Base-by-base conservation (phyloP, 2,329 filamentous ascomycete species). In the Aureobasidium mangrovei region DNA sequence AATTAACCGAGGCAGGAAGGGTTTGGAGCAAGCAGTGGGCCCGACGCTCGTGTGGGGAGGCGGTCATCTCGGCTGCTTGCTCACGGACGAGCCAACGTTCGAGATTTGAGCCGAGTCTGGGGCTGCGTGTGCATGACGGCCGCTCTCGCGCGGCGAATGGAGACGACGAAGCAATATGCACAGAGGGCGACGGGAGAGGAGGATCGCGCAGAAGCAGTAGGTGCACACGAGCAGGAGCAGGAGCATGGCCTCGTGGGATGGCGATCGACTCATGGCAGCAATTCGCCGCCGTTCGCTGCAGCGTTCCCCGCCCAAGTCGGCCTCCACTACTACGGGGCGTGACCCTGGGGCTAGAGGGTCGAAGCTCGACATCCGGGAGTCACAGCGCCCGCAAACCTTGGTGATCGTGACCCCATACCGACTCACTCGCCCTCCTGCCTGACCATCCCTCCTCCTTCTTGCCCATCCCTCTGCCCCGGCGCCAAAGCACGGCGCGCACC, bases 261-360 rank as follows among this genome's bases (percentile, higher is more conserved):
- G n/a, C 33, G n/a, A 32, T 40, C 18, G 7, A 49, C 32, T 26
- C 29, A 26, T 36, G 39, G 24, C 31, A 47, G 4, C 27, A 32
- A 24, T 49, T 32, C 47, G 47, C 38, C 47, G 38, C 38, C 38
- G 38, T 51, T 33, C 35, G 12, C 38, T 52, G 48, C 39, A 52
- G 24, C 39, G 26, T 52, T 52, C 48, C 48, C 48, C 48, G 48
- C 48, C 40, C 48, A 43, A 52, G 7, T 40, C 32, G 31, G 39
- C 8, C 48, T 52, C 32, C 39, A 32, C 48, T 32, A 52, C 39
- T 26, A 42, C 32, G 48, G 48, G 39, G 48, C 48, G 39, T 52
- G 48, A 52, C 48, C 48, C 38, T 52, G 48, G 48, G 48, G 48
- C 48, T 36, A 52, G 39, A 52, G 40, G 38, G 32, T 49, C 29